Evolutionary conservation across 106 monocot species (phyloP).

Genomic region (Xerophyta viscosa): DNA sequence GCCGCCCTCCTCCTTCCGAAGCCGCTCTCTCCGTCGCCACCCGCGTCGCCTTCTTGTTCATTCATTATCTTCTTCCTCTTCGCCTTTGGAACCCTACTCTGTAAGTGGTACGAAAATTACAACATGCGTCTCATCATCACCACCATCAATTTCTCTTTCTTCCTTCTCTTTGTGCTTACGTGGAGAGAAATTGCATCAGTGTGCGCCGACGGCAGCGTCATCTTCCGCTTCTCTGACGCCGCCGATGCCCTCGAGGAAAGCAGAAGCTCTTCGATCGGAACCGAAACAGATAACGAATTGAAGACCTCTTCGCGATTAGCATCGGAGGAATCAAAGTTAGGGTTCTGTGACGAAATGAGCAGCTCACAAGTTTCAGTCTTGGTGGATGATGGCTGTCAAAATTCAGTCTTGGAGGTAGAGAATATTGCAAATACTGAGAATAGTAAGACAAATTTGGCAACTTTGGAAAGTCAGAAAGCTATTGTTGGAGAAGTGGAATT

Average conservation of each 20-base stretch:
- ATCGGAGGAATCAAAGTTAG: too few relatives aligned
- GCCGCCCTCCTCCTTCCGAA: neutral
- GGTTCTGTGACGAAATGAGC: too few relatives aligned
- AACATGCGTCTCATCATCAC: too few relatives aligned
- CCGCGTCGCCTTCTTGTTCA: neutral
- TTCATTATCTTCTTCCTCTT: neutral
- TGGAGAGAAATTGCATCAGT: too few relatives aligned
- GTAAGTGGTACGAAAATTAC: slow-evolving; percentile 34
- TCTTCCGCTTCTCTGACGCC: slow-evolving; percentile 40
- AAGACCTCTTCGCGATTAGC: too few relatives aligned
- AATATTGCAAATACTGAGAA: too few relatives aligned
- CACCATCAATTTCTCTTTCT: neutral
- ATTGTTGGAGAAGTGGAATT: too few relatives aligned
- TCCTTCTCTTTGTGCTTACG: slow-evolving; percentile 8
- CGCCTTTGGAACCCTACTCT: slow-evolving; percentile 14
- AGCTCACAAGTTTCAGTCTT: too few relatives aligned
- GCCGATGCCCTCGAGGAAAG: slow-evolving; percentile 10
- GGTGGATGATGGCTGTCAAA: too few relatives aligned
- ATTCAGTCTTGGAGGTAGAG: too few relatives aligned
- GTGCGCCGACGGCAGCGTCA: slow-evolving; percentile 53
- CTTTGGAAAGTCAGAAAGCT: too few relatives aligned
- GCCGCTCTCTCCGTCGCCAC: neutral
- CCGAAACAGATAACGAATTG: neutral
- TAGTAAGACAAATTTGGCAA: too few relatives aligned
- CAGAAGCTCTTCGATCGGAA: neutral